Base-by-base conservation (phyloP, 495 filamentous ascomycete genomes). In the Pyrenula aspistea region DNA sequence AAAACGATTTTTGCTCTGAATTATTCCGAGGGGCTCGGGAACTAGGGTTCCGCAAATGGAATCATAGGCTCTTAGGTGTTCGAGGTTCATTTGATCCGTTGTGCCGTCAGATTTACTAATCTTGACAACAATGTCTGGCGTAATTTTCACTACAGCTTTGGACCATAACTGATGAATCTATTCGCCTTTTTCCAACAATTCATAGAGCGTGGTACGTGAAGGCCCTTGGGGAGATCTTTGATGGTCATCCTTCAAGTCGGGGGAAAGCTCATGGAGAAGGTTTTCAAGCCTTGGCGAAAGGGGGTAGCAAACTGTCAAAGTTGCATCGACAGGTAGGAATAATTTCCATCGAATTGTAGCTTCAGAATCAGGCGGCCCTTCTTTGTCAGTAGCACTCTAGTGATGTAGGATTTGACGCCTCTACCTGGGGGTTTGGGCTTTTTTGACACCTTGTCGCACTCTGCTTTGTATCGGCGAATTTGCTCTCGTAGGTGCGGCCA, bases 71-170 rank as follows among this genome's bases (percentile, higher is more conserved):
- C 51, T 57, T 24, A 63, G 49, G 36, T 61, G 57, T 22, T 56
- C 57, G 12, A 62, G 54, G 52, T 36, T 55, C 22, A 21, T 53
- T 12, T 53, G 52, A 19, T 56, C 55, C 21, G 53, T 54, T 42
- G 58, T 54, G 21, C 56, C 52, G 24, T 60, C 51, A 47, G 53
- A 53, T 50, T 53, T 48, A 49, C 55, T 36, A 48, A 59, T 47
- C 53, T 58, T 61, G 25, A 63, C 25, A 2, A 63, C 54, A 24
- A 61, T 67, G 25, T 62, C 60, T n/a, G 58, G 55, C 4, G 59
- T 64, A 31, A 66, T 60, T 23, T 70, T 67, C 52, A 68, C 59
- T 50, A 67, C 68, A 22, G 62, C 63, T 50, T 63, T 67, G 51
- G 56, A 68, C n/a, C 63, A 67, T 25, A 65, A 51, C 54, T 50